phyloP scores from a whole-genome alignment of 495 filamentous ascomycete genomes.

The Aspergillus incahuasiensis region DNA sequence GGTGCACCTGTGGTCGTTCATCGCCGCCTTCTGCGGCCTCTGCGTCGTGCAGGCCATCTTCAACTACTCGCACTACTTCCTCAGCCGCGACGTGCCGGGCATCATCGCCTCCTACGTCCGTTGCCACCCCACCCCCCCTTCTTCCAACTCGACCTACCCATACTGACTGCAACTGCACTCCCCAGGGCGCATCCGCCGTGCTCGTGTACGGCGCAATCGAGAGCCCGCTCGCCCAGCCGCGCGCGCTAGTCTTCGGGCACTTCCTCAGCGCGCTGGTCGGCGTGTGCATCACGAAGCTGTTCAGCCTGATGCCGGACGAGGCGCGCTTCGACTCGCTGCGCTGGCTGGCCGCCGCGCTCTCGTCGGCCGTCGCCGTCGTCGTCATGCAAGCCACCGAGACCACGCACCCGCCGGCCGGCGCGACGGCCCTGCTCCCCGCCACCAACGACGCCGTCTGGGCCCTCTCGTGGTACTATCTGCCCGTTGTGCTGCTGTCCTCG shows the following conservation, averaged over 20 bases:
- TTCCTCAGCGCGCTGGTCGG: conserved; percentile 60
- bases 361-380: conserved; percentile 58
- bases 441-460: conserved; percentile 47
- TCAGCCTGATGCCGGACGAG: conserved; percentile 47
- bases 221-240: conserved; percentile 71
- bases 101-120: no score
- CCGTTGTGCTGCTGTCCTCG: conserved; percentile 59
- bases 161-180: no score
- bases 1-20: no score
- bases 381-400: conserved; percentile 72
- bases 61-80: no score
- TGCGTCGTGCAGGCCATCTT: no score
- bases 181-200: conserved; percentile 68
- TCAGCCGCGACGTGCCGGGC: no score
- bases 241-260: conserved; percentile 65
- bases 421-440: conserved; percentile 71
- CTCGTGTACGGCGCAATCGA: conserved; percentile 64
- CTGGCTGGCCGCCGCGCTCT: conserved; percentile 69
- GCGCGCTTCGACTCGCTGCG: conserved; percentile 46
- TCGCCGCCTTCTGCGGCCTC: no score
- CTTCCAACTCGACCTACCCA: no score
- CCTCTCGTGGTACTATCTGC: conserved; percentile 67
- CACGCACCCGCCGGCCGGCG: conserved; percentile 77
- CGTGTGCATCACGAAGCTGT: conserved; percentile 62
- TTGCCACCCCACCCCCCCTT: no score